Base-by-base conservation (phyloP, 148 eudicot genomes). In the Suaeda aralocaspica region DNA sequence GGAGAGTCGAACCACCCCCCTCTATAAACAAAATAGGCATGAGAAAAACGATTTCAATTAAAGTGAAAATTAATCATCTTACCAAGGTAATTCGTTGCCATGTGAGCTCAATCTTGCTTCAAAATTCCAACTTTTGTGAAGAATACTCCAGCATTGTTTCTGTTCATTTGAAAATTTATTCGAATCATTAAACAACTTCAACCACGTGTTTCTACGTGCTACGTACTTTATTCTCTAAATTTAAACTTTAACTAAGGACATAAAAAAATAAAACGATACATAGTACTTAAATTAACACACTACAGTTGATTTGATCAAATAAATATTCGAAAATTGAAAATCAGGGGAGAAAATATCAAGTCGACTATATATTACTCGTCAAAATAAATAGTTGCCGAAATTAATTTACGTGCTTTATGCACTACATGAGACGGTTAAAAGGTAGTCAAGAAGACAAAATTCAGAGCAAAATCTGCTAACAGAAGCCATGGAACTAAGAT, bases 61-160 rank as follows among this genome's bases (percentile, higher is more conserved):
- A 64, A 71, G 41, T 64, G 67, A 39, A 50, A 58, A 77, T 25
- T 21, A 34, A 51, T 66, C 39, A 66, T n/a, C 39, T 48, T 85
- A 90, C 98, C 98, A 9, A 93, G 76, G 83, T 93, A 93, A 81
- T 93, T 93, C 55, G 98, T 90, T 22, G 98, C 95, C 78, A 85
- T 52, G 95, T 93, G 80, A 93, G 86, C 83, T 93, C 98, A 83
- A 93, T 72, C 70, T 93, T 90, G 77, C 98, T 56, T 93, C 96
- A 42, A 71, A 80, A 91, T 67, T 93, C 96, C 85, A 93, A 53
- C 85, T 87, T 89, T 28, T 83, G 86, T 28, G 98, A 93, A n/a
- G 60, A 82, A 93, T 29, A 90, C 88, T 61, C 98, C 98, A 51
- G 96, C 98, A 79, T 93, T 93, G 64, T 93, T 93, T 88, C 98